Conservation (phyloP, 2,329 filamentous ascomycete genomes). For the Beauveria varroae region DNA sequence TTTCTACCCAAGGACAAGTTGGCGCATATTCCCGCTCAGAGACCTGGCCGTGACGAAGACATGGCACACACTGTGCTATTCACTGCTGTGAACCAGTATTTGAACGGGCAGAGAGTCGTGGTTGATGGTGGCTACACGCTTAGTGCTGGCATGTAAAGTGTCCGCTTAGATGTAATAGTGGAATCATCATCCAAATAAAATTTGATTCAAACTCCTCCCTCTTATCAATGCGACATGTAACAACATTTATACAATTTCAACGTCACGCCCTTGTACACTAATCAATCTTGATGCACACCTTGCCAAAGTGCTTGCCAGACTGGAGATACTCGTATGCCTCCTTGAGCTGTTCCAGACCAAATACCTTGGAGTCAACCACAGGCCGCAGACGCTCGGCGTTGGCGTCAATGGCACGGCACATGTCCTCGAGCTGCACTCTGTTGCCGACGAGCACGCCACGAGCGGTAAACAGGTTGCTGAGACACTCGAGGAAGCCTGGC, state of each 20-base stretch:
- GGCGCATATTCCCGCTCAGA: slow-evolving; percentile 53
- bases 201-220: background rate
- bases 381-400: slow-evolving; percentile 34
- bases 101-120: slow-evolving; percentile 35
- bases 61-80: slow-evolving; percentile 62
- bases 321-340: slow-evolving; percentile 25
- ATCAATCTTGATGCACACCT: slow-evolving; percentile 22
- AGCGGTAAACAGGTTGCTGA: slow-evolving; percentile 29
- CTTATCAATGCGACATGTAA: too few species aligned
- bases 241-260: too few species aligned
- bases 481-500: slow-evolving; percentile 27
- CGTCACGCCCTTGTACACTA: background rate
- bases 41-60: slow-evolving; percentile 64
- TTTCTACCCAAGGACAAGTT: slow-evolving; percentile 50
- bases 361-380: slow-evolving; percentile 37
- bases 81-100: slow-evolving; percentile 34
- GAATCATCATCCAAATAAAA: too few species aligned
- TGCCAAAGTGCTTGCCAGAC: slow-evolving; percentile 23
- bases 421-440: slow-evolving; percentile 42
- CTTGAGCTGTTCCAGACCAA: slow-evolving; percentile 29
- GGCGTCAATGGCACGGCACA: slow-evolving; percentile 41
- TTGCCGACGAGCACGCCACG: slow-evolving; percentile 40
- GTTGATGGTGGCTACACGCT: slow-evolving; percentile 39
- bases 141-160: slow-evolving; percentile 25
- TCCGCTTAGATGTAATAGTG: background rate